A percentile compares a stretch with the other conserved stretches of the same genome.
phyloP scores from a whole-genome alignment of 1,284 basidiomycete genomes.

The Papiliotrema fonsecae region DNA sequence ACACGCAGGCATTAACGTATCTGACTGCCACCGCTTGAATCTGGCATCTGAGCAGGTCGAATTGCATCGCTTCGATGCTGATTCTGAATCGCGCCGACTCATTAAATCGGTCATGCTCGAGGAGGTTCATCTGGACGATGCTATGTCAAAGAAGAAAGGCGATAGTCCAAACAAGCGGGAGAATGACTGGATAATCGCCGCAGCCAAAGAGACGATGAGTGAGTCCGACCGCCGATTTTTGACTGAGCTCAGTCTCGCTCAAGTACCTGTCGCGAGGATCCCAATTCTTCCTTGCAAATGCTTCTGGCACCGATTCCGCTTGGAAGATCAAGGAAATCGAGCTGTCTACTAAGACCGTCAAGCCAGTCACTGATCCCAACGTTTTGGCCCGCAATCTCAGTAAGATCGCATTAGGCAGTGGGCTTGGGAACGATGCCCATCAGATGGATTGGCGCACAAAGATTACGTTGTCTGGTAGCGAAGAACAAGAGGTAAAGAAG shows the following conservation, averaged over 20 bases:
- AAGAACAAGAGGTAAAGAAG: neutral
- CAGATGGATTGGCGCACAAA: conserved; percentile 46
- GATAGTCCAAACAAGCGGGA: conserved; percentile 20
- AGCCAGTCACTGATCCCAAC: conserved; percentile 9
- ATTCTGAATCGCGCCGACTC: conserved; percentile 12
- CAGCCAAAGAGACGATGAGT: conserved; percentile 49
- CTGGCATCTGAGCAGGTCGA: conserved; percentile 19
- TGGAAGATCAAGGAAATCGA: conserved; percentile 56
- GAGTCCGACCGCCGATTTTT: conserved; percentile 7
- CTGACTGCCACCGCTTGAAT: conserved; percentile 17
- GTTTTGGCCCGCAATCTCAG: conserved; percentile 15
- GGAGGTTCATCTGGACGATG: conserved; percentile 2
- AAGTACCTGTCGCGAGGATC: conserved; percentile 65
- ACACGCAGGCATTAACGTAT: conserved; percentile 9
- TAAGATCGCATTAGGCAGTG: conserved; percentile 54
- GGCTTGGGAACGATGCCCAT: conserved; percentile 5
- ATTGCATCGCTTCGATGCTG: conserved; percentile 22
- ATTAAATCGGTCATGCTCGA: conserved; percentile 22
- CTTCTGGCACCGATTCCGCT: conserved; percentile 57
- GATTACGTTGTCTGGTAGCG: conserved; percentile 13
- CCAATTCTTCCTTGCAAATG: conserved; percentile 54
- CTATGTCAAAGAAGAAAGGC: neutral
- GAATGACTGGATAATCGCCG: conserved; percentile 46
- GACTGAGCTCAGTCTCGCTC: conserved; percentile 57
- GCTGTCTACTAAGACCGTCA: conserved; percentile 50